phyloP scores from a whole-genome alignment of 768 basidiomycete genomes.

The Sarcomyxa edulis region DNA sequence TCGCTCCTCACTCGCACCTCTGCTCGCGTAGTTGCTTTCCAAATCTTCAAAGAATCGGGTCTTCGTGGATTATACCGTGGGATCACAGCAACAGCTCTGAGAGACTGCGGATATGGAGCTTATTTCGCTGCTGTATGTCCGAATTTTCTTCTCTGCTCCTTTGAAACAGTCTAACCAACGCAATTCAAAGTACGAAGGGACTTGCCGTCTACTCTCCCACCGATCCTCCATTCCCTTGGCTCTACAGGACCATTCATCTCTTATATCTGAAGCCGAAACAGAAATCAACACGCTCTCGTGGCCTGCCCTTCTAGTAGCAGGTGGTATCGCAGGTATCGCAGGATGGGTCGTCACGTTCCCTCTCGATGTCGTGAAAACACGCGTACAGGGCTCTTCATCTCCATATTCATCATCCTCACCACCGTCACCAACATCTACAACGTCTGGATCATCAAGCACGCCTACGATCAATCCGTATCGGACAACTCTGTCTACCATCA shows the following conservation, averaged over 20 bases:
- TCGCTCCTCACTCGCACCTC: constrained; percentile 43
- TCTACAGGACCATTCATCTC: constrained; percentile 20
- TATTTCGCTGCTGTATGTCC: constrained; percentile 73
- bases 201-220: constrained; percentile 44
- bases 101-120: constrained; percentile 81
- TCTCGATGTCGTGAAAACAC: constrained; percentile 86
- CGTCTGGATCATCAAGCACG: constrained; percentile 5
- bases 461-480: constrained; percentile 47
- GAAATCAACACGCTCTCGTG: constrained; percentile 33
- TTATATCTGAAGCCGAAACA: constrained; percentile 15
- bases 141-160: not conserved
- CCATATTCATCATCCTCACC: constrained; percentile 8
- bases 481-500: constrained; percentile 51
- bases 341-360: constrained; percentile 86
- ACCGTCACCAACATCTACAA: not conserved
- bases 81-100: constrained; percentile 60
- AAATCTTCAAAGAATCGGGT: constrained; percentile 53
- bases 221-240: constrained; percentile 11
- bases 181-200: constrained; percentile 53
- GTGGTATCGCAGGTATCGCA: constrained; percentile 69
- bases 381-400: constrained; percentile 54
- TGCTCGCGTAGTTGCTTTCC: constrained; percentile 45
- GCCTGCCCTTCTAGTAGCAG: constrained; percentile 63
- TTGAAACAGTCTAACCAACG: constrained; percentile 4
- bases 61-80: constrained; percentile 75